Evolutionary conservation across 305 asterid species (phyloP), one percentile per base, ranked within the genome.

Genomic region (Fraxinus greggii): DNA sequence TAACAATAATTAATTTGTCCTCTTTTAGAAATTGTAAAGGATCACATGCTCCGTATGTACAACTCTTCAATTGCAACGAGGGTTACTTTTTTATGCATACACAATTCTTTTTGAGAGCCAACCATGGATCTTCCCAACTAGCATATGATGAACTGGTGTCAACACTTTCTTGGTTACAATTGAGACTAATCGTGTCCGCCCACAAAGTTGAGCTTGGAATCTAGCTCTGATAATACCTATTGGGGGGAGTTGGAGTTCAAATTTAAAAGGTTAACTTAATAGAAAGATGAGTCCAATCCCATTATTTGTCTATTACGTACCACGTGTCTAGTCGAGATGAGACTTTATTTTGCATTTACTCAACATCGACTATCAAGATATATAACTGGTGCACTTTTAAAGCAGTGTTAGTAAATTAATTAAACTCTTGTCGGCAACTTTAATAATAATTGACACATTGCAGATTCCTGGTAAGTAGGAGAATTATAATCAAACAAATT

Each of bases 381-480:
- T 59, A 67, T 67, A 24, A 67, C 13, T 67, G 74, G 13, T 0
- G 73, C 73, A 26, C 73, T 67, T 5, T 23, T 7, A 78, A 78
- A 24, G 76, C 45, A 36, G 26, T 21, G 51, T 8, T 19, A 72
- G 7, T 36, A 72, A 48, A 19, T 1, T 21, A 21, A 29, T 51
- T 54, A 13, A 2, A 4, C 7, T 19, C n/a, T 75, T 80, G 83
- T 80, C 63, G 32, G 45, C 63, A 23, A 80, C 40, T 80, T n/a
- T 67, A 67, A 67, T 67, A 67, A 67, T 67, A 28, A 3, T 65
- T 67, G 51, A 69, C 77, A 77, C 24, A 75, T 17, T 72, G 31
- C 79, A 54, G 35, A 74, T 42, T 74, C 77, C 42, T 7, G 51
- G 65, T 29, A 42, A 63, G 72, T 79, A 76, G 86, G 81, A 75